Evolutionary conservation across 75 land plant species (phyloP).

Genomic region (Gnetum montanum): DNA sequence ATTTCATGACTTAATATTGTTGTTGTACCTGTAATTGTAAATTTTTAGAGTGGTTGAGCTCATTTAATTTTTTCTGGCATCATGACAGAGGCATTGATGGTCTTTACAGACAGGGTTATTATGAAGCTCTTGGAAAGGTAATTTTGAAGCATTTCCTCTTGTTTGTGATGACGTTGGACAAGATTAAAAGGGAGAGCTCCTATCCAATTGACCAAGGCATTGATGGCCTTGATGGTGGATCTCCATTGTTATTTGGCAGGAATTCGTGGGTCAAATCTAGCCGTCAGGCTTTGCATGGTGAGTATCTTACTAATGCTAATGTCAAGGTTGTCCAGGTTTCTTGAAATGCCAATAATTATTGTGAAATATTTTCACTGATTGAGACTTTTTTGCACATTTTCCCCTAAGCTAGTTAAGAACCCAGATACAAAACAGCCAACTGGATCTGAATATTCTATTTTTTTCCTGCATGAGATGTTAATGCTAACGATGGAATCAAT

Average conservation of each 20-base stretch:
- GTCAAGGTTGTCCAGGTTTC: no score
- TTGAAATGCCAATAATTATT: no score
- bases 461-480: background rate
- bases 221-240: slow-evolving; percentile 91
- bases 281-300: slow-evolving; percentile 65
- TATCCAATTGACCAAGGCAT: slow-evolving; percentile 60
- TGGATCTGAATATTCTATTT: background rate
- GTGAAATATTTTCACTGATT: no score
- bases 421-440: no score
- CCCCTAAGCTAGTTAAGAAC: no score
- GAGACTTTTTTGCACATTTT: no score
- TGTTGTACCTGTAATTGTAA: no score
- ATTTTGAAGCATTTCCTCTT: slow-evolving; percentile 69
- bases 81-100: slow-evolving; percentile 27
- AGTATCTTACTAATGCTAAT: no score
- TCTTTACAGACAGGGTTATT: slow-evolving; percentile 48
- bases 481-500: background rate
- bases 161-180: slow-evolving; percentile 68
- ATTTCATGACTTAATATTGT: no score
- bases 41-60: no score
- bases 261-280: slow-evolving; percentile 61
- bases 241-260: slow-evolving; percentile 50
- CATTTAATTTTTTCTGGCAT: no score
- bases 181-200: slow-evolving; percentile 45
- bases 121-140: slow-evolving; percentile 60